Evolutionary conservation across 306 rosid genomes (phyloP), one percentile per base, ranked within the genome.

Genomic region (Fragaria ananassa): DNA sequence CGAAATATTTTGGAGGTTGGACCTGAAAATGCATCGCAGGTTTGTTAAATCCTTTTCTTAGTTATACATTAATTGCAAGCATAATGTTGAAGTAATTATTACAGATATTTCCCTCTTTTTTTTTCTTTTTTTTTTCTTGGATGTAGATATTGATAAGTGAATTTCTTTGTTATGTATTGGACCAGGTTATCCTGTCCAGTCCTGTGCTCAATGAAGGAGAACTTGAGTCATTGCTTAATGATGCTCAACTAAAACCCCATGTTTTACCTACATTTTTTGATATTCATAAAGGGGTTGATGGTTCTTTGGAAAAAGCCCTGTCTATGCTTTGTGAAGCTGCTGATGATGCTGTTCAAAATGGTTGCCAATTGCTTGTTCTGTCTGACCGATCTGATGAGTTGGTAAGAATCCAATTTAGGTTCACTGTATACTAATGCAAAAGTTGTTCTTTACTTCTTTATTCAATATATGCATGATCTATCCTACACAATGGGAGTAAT

Each of bases 271-370:
- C 91, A 65, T 92, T 95, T 86, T 90, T 89, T 73, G 97, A 95
- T 73, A 95, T 95, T 78, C 89, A 82, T 62, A 95, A 90, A 87
- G 98, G 99, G 50, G 72, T 95, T 79, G 97, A 95, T 34, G 96
- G 99, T 85, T 95, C 99, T 79, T 63, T 95, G 89, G 93, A 88
- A 82, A 95, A 87, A 76, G 93, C 81, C 41, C 77, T 95, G 61
- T 68, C 76, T 79, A 87, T 76, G 78, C 99, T 95, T 83, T 95
- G 99, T 72, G 97, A 92, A 80, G 97, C 97, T 84, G 99, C 99
- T 79, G 99, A 95, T 85, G 99, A 89, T 86, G 99, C 99, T 83
- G 97, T 95, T 72, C 90, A 94, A 83, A 95, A 90, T 86, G 97
- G 99, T 77, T 92, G 93, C 72, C 92, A 95, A 79, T 79, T 95